phyloP scores from a whole-genome alignment of 2,329 filamentous ascomycete genomes.

The Fusarium incarnatum region DNA sequence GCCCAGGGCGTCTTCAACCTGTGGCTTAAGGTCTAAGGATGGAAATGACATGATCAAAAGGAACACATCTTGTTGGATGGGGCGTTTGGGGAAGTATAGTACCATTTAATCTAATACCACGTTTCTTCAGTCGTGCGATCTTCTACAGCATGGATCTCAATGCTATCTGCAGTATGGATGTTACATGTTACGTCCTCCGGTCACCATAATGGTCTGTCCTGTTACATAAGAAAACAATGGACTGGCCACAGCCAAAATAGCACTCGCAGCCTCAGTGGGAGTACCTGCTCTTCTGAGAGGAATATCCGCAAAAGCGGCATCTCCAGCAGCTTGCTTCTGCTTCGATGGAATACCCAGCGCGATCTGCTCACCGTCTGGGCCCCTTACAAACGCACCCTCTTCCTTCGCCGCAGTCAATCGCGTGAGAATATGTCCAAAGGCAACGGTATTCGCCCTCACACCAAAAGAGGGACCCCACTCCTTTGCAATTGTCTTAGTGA shows the following conservation, averaged over 20 bases:
- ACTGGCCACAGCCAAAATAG: slow-evolving; percentile 81
- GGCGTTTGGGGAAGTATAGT: slow-evolving; percentile 49
- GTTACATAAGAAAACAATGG: slow-evolving; percentile 87
- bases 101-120: slow-evolving; percentile 50
- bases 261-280: slow-evolving; percentile 82
- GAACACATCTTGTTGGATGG: slow-evolving; percentile 42
- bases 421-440: slow-evolving; percentile 85
- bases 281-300: slow-evolving; percentile 81
- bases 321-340: slow-evolving; percentile 59
- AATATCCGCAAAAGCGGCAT: slow-evolving; percentile 72
- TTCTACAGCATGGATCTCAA: not conserved
- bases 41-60: slow-evolving; percentile 39
- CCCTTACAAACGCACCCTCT: slow-evolving; percentile 80
- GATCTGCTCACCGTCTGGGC: slow-evolving; percentile 80
- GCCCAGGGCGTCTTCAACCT: slow-evolving; percentile 84
- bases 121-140: slow-evolving; percentile 38
- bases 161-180: not conserved
- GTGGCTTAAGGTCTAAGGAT: slow-evolving; percentile 77
- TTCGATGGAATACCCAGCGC: slow-evolving; percentile 77
- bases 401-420: slow-evolving; percentile 87
- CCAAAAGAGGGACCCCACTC: slow-evolving; percentile 90
- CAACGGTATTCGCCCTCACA: slow-evolving; percentile 84
- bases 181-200: slow-evolving; percentile 76
- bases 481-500: slow-evolving; percentile 91
- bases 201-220: slow-evolving; percentile 89